These are phyloP conservation scores for Stephania yunnanensis DNA, from an alignment of 164 flowering plant species.

Conservation along the genomic window DNA sequence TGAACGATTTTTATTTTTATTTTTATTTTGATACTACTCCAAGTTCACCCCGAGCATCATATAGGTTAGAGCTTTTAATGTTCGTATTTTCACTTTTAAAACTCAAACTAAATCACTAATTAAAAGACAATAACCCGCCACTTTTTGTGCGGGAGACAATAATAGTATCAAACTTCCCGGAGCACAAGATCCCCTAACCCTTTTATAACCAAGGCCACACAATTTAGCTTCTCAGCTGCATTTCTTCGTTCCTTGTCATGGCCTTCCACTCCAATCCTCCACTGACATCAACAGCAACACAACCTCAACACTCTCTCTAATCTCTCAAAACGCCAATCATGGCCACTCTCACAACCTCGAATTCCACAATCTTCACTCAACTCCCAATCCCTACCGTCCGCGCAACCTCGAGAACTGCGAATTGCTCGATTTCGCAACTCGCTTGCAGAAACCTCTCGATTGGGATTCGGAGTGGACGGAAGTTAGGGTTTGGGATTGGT, in stretches of 20 bases:
- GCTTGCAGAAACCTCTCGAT: background rate
- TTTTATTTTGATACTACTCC: no score
- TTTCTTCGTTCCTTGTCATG: background rate
- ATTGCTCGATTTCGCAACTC: conserved; percentile 4
- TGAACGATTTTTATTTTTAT: no score
- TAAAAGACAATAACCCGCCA: no score
- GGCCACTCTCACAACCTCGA: conserved; percentile 14
- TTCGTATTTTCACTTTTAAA: no score
- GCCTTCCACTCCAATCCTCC: background rate
- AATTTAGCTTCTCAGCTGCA: background rate
- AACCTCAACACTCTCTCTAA: background rate
- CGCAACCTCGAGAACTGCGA: background rate
- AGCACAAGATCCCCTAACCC: background rate
- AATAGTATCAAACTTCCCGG: background rate
- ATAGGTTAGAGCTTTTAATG: no score
- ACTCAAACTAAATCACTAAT: no score
- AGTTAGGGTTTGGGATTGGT: conserved; percentile 5
- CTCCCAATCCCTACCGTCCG: conserved; percentile 3
- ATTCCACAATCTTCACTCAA: conserved; percentile 10
- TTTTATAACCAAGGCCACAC: conserved; percentile 21
- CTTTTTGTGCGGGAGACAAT: no score
- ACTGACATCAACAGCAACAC: background rate
- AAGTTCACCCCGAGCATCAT: no score
- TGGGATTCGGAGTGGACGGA: background rate
- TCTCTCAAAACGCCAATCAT: conserved; percentile 4